Evolutionary conservation across 1,139 yeast genomes (phyloP).

Genomic region (Taphrina betulina): DNA sequence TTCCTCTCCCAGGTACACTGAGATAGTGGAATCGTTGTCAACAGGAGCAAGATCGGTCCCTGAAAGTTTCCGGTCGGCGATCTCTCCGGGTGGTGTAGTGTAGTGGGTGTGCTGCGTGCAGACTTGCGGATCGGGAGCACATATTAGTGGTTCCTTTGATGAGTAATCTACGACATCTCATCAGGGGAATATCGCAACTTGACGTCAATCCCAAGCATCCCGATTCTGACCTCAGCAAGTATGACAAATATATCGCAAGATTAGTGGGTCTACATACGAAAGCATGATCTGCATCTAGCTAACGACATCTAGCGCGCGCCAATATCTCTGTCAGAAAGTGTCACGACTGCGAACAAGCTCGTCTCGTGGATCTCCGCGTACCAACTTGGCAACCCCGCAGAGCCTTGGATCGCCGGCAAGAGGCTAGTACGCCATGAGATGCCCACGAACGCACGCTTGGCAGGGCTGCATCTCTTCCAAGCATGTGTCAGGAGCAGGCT

Average conservation of each 20-base stretch:
- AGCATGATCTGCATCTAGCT: neutral
- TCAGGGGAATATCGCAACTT: slow-evolving; percentile 28
- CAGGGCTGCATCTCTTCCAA: slow-evolving; percentile 56
- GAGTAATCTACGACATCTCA: slow-evolving; percentile 19
- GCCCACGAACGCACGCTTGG: slow-evolving; percentile 52
- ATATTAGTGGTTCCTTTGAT: slow-evolving; percentile 1
- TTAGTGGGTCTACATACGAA: slow-evolving; percentile 4
- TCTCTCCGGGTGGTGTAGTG: too few species aligned
- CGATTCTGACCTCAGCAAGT: slow-evolving; percentile 17
- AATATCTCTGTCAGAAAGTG: slow-evolving; percentile 12
- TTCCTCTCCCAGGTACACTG: too few species aligned
- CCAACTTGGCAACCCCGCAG: slow-evolving; percentile 41
- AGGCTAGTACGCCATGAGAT: slow-evolving; percentile 53
- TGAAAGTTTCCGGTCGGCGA: too few species aligned
- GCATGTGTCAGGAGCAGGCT: slow-evolving; percentile 61
- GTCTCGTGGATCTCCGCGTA: slow-evolving; percentile 16
- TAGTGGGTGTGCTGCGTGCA: too few species aligned
- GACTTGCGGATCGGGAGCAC: too few species aligned
- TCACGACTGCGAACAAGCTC: slow-evolving; percentile 23
- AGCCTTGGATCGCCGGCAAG: slow-evolving; percentile 71
- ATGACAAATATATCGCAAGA: slow-evolving; percentile 28
- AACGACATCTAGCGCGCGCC: slow-evolving; percentile 6
- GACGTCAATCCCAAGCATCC: slow-evolving; percentile 11
- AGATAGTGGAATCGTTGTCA: too few species aligned
- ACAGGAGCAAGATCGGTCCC: too few species aligned